Base-by-base conservation (phyloP, 2,329 filamentous ascomycete species). In the Lecanoromycetidae sp. region DNA sequence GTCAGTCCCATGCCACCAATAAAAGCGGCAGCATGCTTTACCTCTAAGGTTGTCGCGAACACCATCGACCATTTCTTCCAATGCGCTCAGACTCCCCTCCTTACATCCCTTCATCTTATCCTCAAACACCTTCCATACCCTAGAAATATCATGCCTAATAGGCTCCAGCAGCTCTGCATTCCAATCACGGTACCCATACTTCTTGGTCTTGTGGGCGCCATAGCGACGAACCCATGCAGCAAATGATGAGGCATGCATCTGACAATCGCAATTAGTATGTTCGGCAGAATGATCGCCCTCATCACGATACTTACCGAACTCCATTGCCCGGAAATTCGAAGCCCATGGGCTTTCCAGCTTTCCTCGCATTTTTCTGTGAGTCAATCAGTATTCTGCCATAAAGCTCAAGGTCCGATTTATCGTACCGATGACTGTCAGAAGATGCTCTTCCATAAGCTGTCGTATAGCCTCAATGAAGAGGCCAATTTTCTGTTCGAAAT, bases 31-130 rank as follows among this genome's bases (percentile, higher is more conserved):
- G 5, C 15, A 8, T 8, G 15, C 9, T 34, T 44, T n/a, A 40
- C 46, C 32, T 15, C 7, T 13, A n/a, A 49, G 32, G 37, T 39
- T 37, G 6, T 15, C 36, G 44, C 6, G 55, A n/a, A 48, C 33
- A 9, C 9, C 19, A 15, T 48, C 45, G 1, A 48, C 10, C 29
- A 42, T n/a, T 10, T 4, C 23, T 3, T 33, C 17, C 2, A 48
- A 32, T 25, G 32, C 35, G 9, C 10, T 12, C 8, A 20, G 13
- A 5, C 30, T 34, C 7, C 36, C 19, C 9, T 42, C 38, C 6
- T 30, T 42, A 23, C 1, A 0, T 9, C 2, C 6, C 25, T 10
- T n/a, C 10, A 48, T 12, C 2, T n/a, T 10, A 0, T 27, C 30
- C 3, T 48, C 38, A 7, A 48, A 48, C 3, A 6, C 2, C 17